These are phyloP conservation scores for Macrotyloma uniflorum DNA, from an alignment of 306 rosid genomes.

Conservation along the genomic window DNA sequence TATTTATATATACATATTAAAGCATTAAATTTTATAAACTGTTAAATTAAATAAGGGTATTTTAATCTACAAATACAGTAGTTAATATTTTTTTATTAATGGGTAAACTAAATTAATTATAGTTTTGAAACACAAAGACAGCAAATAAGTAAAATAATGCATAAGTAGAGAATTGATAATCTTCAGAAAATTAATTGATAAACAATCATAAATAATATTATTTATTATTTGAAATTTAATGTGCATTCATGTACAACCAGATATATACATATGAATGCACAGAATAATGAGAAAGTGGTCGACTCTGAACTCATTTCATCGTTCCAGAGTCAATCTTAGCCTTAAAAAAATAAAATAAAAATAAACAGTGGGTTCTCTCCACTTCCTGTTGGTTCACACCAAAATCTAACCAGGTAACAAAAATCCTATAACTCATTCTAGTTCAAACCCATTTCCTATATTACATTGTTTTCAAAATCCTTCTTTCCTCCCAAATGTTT, in stretches of 20 bases:
- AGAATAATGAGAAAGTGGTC: background rate
- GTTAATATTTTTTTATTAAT: too few species aligned
- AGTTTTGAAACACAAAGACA: too few species aligned
- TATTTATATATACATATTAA: too few species aligned
- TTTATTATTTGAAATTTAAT: background rate
- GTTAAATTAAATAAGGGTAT: too few species aligned
- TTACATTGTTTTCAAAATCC: background rate
- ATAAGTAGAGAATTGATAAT: background rate
- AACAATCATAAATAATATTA: background rate
- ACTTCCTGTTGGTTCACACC: background rate
- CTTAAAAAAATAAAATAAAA: background rate
- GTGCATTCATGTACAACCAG: background rate
- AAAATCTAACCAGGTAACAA: conserved; percentile 12
- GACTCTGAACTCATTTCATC: background rate
- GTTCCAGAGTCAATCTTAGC: background rate
- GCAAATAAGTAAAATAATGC: background rate
- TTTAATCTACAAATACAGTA: too few species aligned
- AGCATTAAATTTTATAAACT: too few species aligned
- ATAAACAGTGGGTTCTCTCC: background rate
- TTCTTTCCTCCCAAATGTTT: background rate
- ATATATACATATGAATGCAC: background rate
- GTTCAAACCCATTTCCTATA: background rate
- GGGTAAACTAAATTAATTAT: too few species aligned
- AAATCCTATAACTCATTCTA: background rate
- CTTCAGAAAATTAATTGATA: background rate